Base-by-base conservation (phyloP, 1,139 yeast species). In the Suhomyces panamericanus region DNA sequence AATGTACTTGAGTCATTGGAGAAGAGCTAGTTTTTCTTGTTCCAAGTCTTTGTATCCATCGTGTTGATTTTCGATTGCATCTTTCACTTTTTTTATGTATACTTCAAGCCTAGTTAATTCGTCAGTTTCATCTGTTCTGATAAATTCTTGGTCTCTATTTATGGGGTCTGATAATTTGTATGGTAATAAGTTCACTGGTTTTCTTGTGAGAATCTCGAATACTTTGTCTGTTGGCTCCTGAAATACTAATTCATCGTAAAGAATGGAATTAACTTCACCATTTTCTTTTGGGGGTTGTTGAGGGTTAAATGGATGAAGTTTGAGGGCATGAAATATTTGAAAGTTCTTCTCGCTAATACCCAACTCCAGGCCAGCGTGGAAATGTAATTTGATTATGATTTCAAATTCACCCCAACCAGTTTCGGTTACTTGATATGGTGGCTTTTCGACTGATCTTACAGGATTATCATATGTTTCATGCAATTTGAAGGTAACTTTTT, bases 321-420 rank as follows among this genome's bases (percentile, higher is more conserved):
- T 89, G 55, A 93, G 70, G 51, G 88, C 96, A 62, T 93, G 99
- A 60, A 89, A 89, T 43, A 93, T 74, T 47, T 84, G 88, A 42
- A 93, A 72, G 62, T 87, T 85, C 70, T 93, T 95, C 62, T 95
- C 99, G 55, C 85, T 85, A 29, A 74, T 71, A 4, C 78, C 78
- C 39, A 74, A 57, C 40, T 74, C 79, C 14, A 95, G 85, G 29
- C 89, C 96, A 22, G 85, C 77, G 36, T 85, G 86, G 66, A 93
- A 93, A 64, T 85, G 91, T 29, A 93, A 80, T 63, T 91, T 88
- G 46, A 93, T 84, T 33, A 87, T 81, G 50, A 95, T 87, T 60
- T 93, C 99, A 67, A 93, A 93, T 64, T 93, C 99, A 50, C 99
- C 99, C 99, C 99, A 93, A 0, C 99, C 99, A 0, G 98, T 88